phyloP scores from a whole-genome alignment of 371 early-diverging fungal genomes.

The Nematocida sp. region DNA sequence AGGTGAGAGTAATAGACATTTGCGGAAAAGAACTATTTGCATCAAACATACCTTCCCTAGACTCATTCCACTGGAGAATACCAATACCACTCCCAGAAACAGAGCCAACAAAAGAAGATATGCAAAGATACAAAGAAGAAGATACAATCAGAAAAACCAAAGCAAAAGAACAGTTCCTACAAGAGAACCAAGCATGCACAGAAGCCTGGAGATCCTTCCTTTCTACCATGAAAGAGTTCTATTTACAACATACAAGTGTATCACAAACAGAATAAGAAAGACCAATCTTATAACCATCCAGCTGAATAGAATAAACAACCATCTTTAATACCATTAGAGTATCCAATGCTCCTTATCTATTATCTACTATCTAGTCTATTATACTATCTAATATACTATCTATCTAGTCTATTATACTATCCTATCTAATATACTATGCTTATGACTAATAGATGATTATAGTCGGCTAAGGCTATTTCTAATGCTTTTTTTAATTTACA shows the following conservation, averaged over 20 bases:
- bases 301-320: neutral
- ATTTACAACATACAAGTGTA: too few relatives aligned
- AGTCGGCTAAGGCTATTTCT: neutral
- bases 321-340: too few relatives aligned
- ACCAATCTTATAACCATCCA: neutral
- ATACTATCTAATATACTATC: too few relatives aligned
- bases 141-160: constrained; percentile 16
- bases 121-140: constrained; percentile 34
- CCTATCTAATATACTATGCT: neutral
- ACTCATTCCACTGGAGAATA: constrained; percentile 43
- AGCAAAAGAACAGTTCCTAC: constrained; percentile 30
- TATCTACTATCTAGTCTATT: too few relatives aligned
- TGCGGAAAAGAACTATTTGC: constrained; percentile 44
- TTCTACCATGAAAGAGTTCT: neutral
- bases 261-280: too few relatives aligned
- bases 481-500: neutral
- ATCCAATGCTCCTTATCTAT: too few relatives aligned
- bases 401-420: neutral
- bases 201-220: constrained; percentile 33
- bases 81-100: neutral
- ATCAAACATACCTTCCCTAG: neutral
- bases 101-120: neutral
- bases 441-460: neutral
- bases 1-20: constrained; percentile 26
- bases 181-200: constrained; percentile 23